These are phyloP conservation scores for Neofusicoccum ribis DNA, from an alignment of 2,329 filamentous ascomycete genomes.

Conservation along the genomic window DNA sequence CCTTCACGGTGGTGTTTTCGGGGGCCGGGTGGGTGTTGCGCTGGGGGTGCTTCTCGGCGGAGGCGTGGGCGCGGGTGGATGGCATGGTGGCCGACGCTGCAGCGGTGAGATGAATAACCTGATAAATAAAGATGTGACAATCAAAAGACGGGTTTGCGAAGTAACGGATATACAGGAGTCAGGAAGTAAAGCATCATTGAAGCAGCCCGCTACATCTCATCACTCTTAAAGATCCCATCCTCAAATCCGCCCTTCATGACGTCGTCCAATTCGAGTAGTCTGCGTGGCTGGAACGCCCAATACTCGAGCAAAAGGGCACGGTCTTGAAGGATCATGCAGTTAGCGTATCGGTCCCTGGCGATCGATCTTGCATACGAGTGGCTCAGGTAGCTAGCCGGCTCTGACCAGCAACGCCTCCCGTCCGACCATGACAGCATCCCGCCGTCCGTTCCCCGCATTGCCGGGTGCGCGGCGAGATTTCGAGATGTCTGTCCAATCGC, in stretches of 20 bases:
- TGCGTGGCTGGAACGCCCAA: background rate
- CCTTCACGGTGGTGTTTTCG: background rate
- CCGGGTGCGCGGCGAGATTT: no score
- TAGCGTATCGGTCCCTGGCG: conserved; percentile 9
- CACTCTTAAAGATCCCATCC: background rate
- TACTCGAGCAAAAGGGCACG: background rate
- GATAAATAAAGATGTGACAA: no score
- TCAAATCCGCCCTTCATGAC: background rate
- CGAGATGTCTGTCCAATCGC: no score
- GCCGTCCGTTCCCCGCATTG: no score
- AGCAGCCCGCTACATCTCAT: no score
- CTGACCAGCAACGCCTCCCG: no score
- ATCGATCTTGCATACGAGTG: background rate
- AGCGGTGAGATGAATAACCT: no score
- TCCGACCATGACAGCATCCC: background rate
- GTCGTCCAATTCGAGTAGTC: background rate
- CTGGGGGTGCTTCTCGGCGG: background rate
- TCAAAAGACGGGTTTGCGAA: no score
- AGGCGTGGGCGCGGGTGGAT: background rate
- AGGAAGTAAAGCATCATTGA: no score
- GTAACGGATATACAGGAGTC: no score
- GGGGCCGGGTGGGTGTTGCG: background rate
- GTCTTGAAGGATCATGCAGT: background rate
- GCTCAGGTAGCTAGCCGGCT: background rate
- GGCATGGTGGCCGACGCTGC: background rate